Evolutionary conservation across 179 eudicot species (phyloP), one percentile per base, ranked within the genome.

Genomic region (Pouteria campechiana): DNA sequence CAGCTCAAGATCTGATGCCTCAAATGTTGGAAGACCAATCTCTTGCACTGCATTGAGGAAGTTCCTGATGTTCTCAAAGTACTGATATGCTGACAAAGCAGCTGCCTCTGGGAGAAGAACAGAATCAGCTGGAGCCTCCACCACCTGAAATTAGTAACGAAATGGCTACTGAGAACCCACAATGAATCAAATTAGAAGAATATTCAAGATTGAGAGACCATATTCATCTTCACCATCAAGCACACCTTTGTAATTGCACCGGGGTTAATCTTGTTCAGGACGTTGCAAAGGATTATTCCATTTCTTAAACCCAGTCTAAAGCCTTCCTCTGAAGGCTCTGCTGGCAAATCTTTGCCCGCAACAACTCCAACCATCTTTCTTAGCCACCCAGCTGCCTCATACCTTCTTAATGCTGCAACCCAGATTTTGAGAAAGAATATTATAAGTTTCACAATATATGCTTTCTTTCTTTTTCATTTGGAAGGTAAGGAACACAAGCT

Each of bases 1-100:
- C 57, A 83, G 88, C 52, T 79, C 98, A 20, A 90, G 76, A 76
- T 90, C 98, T 57, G 98, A 90, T 24, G 87, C 93, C 66, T 90
- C 95, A 64, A 89, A 85, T 29, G 86, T 74, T 38, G 97, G 97
- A 41, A 89, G 69, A 21, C 89, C 89, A 56, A 89, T 37, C 40
- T 78, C 77, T 65, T 66, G 77, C 14, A 69, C 74, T 5, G 89
- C 86, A 7, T 75, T 93, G 34, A 89, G 89, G 70, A 74, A 89
- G 52, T 89, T 89, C 58, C 97, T 72, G 32, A 89, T 86, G 48
- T 89, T 89, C 60, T 89, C 97, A 42, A 85, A 89, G 68, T 81
- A 81, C 56, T 89, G 97, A 55, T 74, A 89, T 10, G 81, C 89
- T 5, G 90, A 81, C 48, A 89, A 66, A 55, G 97, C 97, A 44